These are phyloP conservation scores for Apiospora arundinis DNA, from an alignment of 2,329 filamentous ascomycete species.

Conservation along the genomic window DNA sequence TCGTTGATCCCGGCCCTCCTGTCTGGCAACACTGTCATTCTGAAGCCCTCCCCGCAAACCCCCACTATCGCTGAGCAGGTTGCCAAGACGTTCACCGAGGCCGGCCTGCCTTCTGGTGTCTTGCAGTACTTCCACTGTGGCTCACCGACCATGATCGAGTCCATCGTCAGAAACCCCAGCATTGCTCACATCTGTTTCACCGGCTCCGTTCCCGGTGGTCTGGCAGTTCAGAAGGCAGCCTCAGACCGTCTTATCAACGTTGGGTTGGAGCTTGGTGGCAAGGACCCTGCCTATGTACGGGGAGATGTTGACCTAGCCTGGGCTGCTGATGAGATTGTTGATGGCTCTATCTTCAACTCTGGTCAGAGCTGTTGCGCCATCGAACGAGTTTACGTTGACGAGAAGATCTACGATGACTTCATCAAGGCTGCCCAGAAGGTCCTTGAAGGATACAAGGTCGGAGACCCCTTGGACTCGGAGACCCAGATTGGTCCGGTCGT, in stretches of 20 bases:
- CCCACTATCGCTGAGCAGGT: slow-evolving; percentile 90
- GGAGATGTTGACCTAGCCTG: slow-evolving; percentile 86
- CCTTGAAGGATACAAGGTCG: slow-evolving; percentile 80
- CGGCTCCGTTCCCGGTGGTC: slow-evolving; percentile 85
- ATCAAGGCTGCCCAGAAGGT: slow-evolving; percentile 81
- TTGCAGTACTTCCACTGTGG: slow-evolving; percentile 94
- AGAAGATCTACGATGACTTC: slow-evolving; percentile 83
- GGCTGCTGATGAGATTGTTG: slow-evolving; percentile 93
- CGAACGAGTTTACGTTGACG: slow-evolving; percentile 90
- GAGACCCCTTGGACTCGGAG: slow-evolving; percentile 80
- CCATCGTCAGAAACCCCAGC: slow-evolving; percentile 76
- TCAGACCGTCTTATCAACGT: slow-evolving; percentile 85
- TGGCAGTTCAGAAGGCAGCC: slow-evolving; percentile 85
- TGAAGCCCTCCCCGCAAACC: slow-evolving; percentile 95
- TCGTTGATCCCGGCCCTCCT: slow-evolving; percentile 90
- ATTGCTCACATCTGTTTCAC: slow-evolving; percentile 91
- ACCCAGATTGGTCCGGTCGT: slow-evolving; percentile 91
- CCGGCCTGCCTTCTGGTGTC: slow-evolving; percentile 82
- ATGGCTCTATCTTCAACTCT: slow-evolving; percentile 96
- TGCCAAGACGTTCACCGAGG: slow-evolving; percentile 75
- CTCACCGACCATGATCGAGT: slow-evolving; percentile 76
- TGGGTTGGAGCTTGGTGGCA: slow-evolving; percentile 90
- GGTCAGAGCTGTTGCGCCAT: slow-evolving; percentile 97
- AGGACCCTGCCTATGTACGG: slow-evolving; percentile 91
- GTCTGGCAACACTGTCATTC: slow-evolving; percentile 86